phyloP scores from a whole-genome alignment of 176 grass and related monocot species.

The Carex kokanica region DNA sequence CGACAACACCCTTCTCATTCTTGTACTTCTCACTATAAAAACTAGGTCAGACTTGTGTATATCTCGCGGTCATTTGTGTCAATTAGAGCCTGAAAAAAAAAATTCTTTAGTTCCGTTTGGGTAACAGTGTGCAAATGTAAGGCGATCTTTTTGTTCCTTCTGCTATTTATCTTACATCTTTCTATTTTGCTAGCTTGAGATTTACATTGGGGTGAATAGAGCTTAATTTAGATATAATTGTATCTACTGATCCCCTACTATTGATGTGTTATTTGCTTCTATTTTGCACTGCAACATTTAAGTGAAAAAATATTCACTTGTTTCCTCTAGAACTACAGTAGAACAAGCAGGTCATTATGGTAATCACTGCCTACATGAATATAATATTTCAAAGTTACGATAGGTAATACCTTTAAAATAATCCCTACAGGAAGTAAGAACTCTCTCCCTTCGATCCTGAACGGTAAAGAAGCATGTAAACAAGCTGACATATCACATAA shows the following conservation, averaged over 20 bases:
- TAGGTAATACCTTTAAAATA: slow-evolving; percentile 75
- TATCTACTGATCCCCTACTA: neutral
- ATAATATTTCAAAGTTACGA: slow-evolving; percentile 8
- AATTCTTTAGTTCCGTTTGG: slow-evolving; percentile 11
- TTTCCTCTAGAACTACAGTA: neutral
- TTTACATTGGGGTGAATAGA: slow-evolving; percentile 16
- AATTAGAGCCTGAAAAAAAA: slow-evolving; percentile 64
- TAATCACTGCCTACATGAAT: neutral
- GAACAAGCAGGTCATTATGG: neutral
- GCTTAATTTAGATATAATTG: neutral
- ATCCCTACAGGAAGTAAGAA: slow-evolving; percentile 93
- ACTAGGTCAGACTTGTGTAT: slow-evolving; percentile 85
- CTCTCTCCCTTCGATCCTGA: slow-evolving; percentile 83
- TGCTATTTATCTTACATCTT: neutral
- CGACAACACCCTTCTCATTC: slow-evolving; percentile 77
- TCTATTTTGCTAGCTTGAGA: neutral
- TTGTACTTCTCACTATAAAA: slow-evolving; percentile 68
- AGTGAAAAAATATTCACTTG: neutral
- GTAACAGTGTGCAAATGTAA: slow-evolving; percentile 19
- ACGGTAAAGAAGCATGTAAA: neutral
- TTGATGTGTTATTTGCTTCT: neutral
- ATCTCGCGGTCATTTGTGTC: slow-evolving; percentile 90
- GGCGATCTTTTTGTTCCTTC: neutral
- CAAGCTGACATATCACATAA: neutral
- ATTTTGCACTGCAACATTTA: neutral